These are phyloP conservation scores for Aspergillus sojae DNA, from an alignment of 2,329 filamentous ascomycete genomes.

Conservation along the genomic window DNA sequence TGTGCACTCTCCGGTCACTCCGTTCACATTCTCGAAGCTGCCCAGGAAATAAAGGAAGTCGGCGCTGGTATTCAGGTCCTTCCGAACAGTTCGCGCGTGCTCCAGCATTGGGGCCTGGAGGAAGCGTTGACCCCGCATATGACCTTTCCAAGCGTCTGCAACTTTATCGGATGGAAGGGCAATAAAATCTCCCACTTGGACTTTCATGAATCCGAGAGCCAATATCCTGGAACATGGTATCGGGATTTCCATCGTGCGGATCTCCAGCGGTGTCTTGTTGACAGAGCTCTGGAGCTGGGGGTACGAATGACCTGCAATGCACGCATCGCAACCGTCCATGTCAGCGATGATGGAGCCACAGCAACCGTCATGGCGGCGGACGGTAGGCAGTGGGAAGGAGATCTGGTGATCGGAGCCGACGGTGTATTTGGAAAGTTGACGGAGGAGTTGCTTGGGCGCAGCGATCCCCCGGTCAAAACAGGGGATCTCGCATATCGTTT, in stretches of 20 bases:
- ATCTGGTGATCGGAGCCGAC: slow-evolving; percentile 31
- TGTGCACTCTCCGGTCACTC: neutral
- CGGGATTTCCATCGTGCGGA: slow-evolving; percentile 60
- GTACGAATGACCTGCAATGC: slow-evolving; percentile 49
- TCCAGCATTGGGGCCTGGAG: slow-evolving; percentile 45
- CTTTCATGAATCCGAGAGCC: slow-evolving; percentile 45
- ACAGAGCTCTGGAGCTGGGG: slow-evolving; percentile 53
- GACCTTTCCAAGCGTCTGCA: slow-evolving; percentile 48
- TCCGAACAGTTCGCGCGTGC: neutral
- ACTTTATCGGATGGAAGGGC: slow-evolving; percentile 59
- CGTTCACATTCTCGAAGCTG: neutral
- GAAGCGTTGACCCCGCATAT: slow-evolving; percentile 42
- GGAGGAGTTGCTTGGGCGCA: slow-evolving; percentile 43
- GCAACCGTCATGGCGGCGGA: slow-evolving; percentile 41
- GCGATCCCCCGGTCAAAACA: slow-evolving; percentile 53
- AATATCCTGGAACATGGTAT: slow-evolving; percentile 46
- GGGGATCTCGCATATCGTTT: slow-evolving; percentile 60
- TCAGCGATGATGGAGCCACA: slow-evolving; percentile 32
- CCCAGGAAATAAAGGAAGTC: neutral
- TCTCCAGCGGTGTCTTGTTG: slow-evolving; percentile 52
- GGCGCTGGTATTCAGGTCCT: neutral
- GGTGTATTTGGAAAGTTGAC: slow-evolving; percentile 40
- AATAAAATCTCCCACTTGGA: slow-evolving; percentile 53
- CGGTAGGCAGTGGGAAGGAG: slow-evolving; percentile 26
- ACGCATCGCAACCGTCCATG: slow-evolving; percentile 46